Evolutionary conservation across 352 stramenopile species (phyloP).

Genomic region (Phytophthora parvispora): DNA sequence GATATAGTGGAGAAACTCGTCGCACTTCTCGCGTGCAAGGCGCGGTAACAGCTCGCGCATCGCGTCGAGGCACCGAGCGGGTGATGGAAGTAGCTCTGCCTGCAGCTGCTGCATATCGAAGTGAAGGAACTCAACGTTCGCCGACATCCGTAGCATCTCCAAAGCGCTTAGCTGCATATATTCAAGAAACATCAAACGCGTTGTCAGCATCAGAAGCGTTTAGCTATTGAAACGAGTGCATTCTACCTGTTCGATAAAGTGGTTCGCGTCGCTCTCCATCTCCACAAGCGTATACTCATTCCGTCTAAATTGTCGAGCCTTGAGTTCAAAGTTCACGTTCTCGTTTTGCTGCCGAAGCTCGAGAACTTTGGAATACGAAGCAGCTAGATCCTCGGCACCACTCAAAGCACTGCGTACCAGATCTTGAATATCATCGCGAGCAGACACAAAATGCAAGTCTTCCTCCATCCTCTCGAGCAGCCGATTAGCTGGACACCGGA

Average conservation of each 20-base stretch:
- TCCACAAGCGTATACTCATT: conserved; percentile 52
- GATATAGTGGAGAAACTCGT: conserved; percentile 57
- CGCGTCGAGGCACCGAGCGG: conserved; percentile 44
- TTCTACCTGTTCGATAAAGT: conserved; percentile 54
- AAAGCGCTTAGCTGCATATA: conserved; percentile 26
- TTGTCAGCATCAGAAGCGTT: background rate
- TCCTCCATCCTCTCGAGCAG: conserved; percentile 50
- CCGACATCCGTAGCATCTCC: conserved; percentile 15
- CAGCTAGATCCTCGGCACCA: conserved; percentile 31
- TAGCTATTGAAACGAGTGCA: background rate
- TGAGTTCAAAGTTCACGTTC: conserved; percentile 55
- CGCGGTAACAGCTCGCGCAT: conserved; percentile 51
- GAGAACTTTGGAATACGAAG: conserved; percentile 46
- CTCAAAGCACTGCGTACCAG: conserved; percentile 37
- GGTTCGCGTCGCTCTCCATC: conserved; percentile 48
- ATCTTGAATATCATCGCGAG: conserved; percentile 54
- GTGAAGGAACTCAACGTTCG: conserved; percentile 52
- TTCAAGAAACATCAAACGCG: background rate
- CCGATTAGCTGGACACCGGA: conserved; percentile 15
- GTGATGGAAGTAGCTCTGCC: conserved; percentile 49
- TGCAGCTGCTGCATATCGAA: conserved; percentile 56
- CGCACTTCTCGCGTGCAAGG: conserved; percentile 56
- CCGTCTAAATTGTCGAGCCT: conserved; percentile 48
- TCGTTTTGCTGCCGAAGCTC: conserved; percentile 54
- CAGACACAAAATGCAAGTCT: conserved; percentile 38